Base-by-base conservation (phyloP, 345 rosid genomes). In the Turritis glabra region DNA sequence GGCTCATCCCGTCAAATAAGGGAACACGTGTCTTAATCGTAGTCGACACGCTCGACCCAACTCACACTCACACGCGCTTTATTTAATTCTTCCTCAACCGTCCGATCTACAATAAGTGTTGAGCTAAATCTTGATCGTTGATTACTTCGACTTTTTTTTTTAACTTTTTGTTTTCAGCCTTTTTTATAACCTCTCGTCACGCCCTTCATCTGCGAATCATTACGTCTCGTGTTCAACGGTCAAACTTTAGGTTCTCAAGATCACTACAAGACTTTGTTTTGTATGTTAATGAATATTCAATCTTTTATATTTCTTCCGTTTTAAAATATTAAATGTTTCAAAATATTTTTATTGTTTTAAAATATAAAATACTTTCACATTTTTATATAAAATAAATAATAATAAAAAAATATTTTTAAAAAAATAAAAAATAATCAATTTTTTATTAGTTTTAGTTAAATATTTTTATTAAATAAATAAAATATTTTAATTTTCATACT, bases 11-110 rank as follows among this genome's bases (percentile, higher is more conserved):
- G 84, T 86, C 67, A 82, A 80, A 69, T 26, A 46, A 33, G 66
- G 61, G 32, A 37, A 44, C 65, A 80, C 83, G 86, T 77, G 84
- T 56, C 81, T 15, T 73, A 76, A 72, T 84, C 63, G 72, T 73
- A 33, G 71, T 74, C 76, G 76, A 67, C 57, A 77, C 52, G 72
- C 61, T 80, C 54, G 74, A 64, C 68, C 67, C 72, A 77, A 29
- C 40, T 27, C 8, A 21, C 55, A 29, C 71, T 62, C 65, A 2
- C 17, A 60, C 68, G 56, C 68, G 74, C 69, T 62, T 53, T 44
- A 1, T 62, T 23, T 1, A 19, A 9, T 21, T 47, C 22, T 38
- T 27, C n/a, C 21, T 43, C 7, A 32, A 10, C 69, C 77, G 64
- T 72, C 10, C 10, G 17, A 57, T 35, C 1, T 7, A 11, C 32